phyloP scores from a whole-genome alignment of 331 rosid species.

The Pyracantha coccinea region DNA sequence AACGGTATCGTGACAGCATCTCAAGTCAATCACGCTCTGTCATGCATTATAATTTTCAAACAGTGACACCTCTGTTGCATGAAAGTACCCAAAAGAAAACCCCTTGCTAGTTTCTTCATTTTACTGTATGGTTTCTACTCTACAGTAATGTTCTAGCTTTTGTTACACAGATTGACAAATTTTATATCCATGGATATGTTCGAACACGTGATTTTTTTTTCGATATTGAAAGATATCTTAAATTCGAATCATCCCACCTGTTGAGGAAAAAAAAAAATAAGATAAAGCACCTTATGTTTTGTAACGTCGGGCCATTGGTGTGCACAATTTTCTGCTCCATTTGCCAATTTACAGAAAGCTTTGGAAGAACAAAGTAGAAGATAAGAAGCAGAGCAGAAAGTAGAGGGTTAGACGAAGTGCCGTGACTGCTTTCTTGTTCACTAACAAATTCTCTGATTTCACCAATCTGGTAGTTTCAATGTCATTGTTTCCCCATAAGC shows the following conservation, averaged over 20 bases:
- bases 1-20: no score
- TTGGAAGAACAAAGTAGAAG: background rate
- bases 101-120: background rate
- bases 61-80: background rate
- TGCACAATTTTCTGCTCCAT: background rate
- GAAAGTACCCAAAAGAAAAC: background rate
- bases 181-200: no score
- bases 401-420: background rate
- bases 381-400: background rate
- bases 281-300: no score
- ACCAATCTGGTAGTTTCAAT: background rate
- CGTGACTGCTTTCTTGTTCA: background rate
- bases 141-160: no score
- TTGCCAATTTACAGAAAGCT: background rate
- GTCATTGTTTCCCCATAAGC: background rate
- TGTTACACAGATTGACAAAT: fast-evolving
- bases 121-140: background rate
- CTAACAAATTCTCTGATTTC: background rate
- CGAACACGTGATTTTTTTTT: no score
- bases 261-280: no score
- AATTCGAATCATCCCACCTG: no score
- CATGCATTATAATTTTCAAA: no score
- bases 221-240: no score
- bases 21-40: no score
- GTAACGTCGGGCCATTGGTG: background rate